Percentiles rank a stretch among this genome's conserved stretches.
Conservation (phyloP, 192 early-diverging fungal species). For the Linnemannia elongata region DNA sequence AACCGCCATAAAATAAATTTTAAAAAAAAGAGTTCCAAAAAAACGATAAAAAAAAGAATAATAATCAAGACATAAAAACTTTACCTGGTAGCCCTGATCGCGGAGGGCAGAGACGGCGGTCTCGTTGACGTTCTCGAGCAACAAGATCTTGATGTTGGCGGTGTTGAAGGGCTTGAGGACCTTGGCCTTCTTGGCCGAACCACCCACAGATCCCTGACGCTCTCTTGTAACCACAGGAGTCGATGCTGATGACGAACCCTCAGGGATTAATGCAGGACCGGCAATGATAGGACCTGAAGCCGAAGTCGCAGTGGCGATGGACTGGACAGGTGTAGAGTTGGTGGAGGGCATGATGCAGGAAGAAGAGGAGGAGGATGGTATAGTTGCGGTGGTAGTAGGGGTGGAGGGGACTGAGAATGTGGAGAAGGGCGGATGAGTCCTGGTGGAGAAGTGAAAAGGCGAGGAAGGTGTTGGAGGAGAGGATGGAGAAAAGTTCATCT, state of each 20-base stretch:
- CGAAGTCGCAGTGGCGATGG: background rate
- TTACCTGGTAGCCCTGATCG: constrained; percentile 92
- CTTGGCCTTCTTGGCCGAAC: constrained; percentile 54
- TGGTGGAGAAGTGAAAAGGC: background rate
- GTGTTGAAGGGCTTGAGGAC: constrained; percentile 84
- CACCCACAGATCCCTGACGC: constrained; percentile 55
- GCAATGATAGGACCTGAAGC: background rate
- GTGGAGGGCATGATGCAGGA: constrained; percentile 26
- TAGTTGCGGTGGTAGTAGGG: background rate
- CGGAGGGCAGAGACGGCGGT: constrained; percentile 84
- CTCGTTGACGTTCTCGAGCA: constrained; percentile 91
- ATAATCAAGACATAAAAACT: background rate
- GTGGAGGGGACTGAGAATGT: background rate
- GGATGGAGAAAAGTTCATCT: background rate
- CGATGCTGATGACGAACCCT: background rate
- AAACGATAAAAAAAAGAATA: background rate
- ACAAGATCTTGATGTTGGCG: constrained; percentile 91
- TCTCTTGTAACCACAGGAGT: constrained; percentile 28
- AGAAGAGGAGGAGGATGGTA: background rate
- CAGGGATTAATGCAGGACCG: background rate
- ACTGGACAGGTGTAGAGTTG: background rate
- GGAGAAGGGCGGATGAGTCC: constrained; percentile 6
- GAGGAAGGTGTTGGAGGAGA: background rate
- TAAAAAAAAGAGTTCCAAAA: too few relatives aligned
- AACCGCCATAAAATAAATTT: background rate